Base-by-base conservation (phyloP, 768 basidiomycete species). In the Antrodiella citrinella region DNA sequence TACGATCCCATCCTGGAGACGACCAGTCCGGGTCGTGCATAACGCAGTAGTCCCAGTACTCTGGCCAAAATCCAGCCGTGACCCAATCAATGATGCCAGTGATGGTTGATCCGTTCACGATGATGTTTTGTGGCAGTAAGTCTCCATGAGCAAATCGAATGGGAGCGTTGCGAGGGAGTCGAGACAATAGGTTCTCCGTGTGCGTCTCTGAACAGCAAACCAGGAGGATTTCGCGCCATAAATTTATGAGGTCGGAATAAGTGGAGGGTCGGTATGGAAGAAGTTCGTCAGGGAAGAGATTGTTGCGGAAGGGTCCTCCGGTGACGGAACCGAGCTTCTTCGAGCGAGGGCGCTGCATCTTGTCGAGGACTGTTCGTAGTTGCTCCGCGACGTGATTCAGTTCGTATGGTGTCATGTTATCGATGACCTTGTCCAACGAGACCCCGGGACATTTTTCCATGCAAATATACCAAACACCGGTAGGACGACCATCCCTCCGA, bases 1-100 rank as follows among this genome's bases (percentile, higher is more conserved):
- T 38, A 38, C 18, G 35, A 38, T 38, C 35, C 35, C 35, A 38
- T 38, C 35, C 35, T 10, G 35, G 35, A 10, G 35, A 10, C 35
- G 18, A 10, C 35, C 74, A n/a, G 82, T 82, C 57, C 73, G 78
- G 20, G 72, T 74, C 38, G 83, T 84, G 2, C 90, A 73, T 58
- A 65, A 71, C 85, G 84, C 57, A 45, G 81, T 72, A 48, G 43
- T 69, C 66, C 67, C 68, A 69, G 39, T 62, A 68, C 30, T 57
- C 65, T 11, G 69, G 70, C 45, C 64, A 65, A 56, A 59, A 71
- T 10, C 69, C 69, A 2, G 61, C 59, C 13, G 51, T 59, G 44
- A 61, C 65, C 69, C 69, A 73, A 50, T 71, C 71, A 18, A 73
- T 44, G 18, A 71, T 58, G 7, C 57, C 68, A 4, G 62, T 64